These are phyloP conservation scores for Eucalyptus pauciflora DNA, from an alignment of 345 rosid genomes.

Conservation along the genomic window DNA sequence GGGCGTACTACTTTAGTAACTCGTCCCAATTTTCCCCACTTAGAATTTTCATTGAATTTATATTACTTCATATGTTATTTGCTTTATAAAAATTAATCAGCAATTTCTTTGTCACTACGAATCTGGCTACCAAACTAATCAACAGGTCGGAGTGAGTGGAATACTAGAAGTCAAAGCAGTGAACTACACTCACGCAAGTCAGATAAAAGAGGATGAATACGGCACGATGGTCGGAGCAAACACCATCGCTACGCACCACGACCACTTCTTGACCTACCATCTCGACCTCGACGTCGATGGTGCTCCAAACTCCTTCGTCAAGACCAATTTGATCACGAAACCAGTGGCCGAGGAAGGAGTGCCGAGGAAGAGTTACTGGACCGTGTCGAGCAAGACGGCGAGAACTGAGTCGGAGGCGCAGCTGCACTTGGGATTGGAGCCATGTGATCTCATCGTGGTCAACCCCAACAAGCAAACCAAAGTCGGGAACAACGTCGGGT, in stretches of 20 bases:
- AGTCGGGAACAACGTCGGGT: conserved; percentile 56
- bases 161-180: conserved; percentile 46
- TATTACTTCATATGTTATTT: background rate
- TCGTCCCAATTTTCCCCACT: background rate
- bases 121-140: background rate
- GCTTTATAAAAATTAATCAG: background rate
- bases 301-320: conserved; percentile 47
- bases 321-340: conserved; percentile 25
- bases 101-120: background rate
- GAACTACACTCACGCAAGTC: conserved; percentile 23
- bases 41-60: background rate
- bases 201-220: conserved; percentile 16
- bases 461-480: conserved; percentile 50
- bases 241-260: conserved; percentile 63
- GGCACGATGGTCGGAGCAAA: conserved; percentile 57
- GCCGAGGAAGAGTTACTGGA: conserved; percentile 59
- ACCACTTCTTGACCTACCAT: conserved; percentile 64
- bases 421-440: conserved; percentile 32
- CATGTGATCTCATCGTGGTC: conserved; percentile 38
- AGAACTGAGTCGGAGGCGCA: conserved; percentile 60
- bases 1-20: background rate
- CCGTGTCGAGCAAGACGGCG: conserved; percentile 41
- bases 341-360: conserved; percentile 24
- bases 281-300: conserved; percentile 79
- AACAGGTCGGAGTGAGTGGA: conserved; percentile 56